Conservation (phyloP, 2,329 filamentous ascomycete genomes). For the Alternaria brassicae region DNA sequence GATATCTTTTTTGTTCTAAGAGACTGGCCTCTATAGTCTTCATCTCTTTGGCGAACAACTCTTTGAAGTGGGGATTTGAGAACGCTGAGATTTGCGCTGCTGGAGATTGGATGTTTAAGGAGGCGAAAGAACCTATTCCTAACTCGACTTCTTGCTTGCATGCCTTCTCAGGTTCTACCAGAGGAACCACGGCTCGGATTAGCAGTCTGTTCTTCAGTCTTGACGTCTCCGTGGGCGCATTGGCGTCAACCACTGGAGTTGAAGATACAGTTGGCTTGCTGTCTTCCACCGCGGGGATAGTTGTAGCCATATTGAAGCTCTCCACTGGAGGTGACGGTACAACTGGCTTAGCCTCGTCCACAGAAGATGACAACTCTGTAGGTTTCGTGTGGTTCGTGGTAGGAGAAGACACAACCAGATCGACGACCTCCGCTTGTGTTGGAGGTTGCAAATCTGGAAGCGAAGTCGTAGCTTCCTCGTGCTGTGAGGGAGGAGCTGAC, state of each 20-base stretch:
- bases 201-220: not conserved
- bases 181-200: rapidly evolving
- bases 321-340: not conserved
- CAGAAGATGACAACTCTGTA: too few relatives aligned
- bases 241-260: not conserved
- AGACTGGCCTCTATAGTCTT: not conserved
- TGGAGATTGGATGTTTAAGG: not conserved
- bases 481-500: not conserved
- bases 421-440: not conserved
- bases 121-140: not conserved
- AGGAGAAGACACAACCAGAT: not conserved
- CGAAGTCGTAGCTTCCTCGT: not conserved
- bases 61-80: not conserved
- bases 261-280: not conserved
- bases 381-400: not conserved
- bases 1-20: not conserved
- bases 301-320: rapidly evolving
- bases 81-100: not conserved
- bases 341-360: not conserved
- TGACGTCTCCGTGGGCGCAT: not conserved
- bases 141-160: not conserved
- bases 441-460: not conserved
- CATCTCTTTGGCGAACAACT: not conserved
- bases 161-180: not conserved
- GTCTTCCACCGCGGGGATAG: rapidly evolving